These are phyloP conservation scores for Malus hybrid DNA, from an alignment of 331 rosid species.

Conservation along the genomic window DNA sequence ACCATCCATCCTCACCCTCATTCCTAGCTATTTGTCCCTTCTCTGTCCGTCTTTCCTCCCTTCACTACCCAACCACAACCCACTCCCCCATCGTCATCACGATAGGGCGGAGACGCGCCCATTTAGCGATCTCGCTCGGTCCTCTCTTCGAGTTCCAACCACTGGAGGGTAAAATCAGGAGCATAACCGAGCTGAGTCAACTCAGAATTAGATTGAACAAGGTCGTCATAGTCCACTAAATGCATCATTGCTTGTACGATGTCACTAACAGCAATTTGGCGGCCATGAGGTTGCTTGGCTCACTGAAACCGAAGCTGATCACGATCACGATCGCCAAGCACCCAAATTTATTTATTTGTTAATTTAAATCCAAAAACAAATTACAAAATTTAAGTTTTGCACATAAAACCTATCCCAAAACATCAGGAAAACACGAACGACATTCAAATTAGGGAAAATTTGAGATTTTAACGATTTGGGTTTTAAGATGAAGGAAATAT, in stretches of 20 bases:
- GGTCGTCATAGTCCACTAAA: slow-evolving; percentile 84
- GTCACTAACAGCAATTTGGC: slow-evolving; percentile 79
- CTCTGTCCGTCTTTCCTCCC: too few relatives aligned
- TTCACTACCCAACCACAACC: too few relatives aligned
- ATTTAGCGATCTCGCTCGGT: slow-evolving; percentile 70
- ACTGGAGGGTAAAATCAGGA: slow-evolving; percentile 82
- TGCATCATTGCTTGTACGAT: slow-evolving; percentile 92
- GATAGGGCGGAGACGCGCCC: slow-evolving; percentile 80
- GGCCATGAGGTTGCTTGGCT: slow-evolving; percentile 52
- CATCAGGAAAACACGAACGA: too few relatives aligned
- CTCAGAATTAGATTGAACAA: slow-evolving; percentile 54
- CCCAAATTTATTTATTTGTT: too few relatives aligned
- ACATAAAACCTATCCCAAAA: too few relatives aligned
- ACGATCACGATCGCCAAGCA: slow-evolving; percentile 58
- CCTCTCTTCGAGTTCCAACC: slow-evolving; percentile 81
- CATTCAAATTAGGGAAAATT: too few relatives aligned
- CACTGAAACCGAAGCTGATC: slow-evolving; percentile 64
- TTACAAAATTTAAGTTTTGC: too few relatives aligned
- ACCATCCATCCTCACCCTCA: too few relatives aligned
- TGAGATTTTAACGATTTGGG: too few relatives aligned
- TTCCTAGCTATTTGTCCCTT: too few relatives aligned
- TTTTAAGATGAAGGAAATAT: too few relatives aligned
- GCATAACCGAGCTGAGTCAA: slow-evolving; percentile 53
- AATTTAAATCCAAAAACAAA: too few relatives aligned
- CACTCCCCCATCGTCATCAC: background rate